Base-by-base conservation (phyloP, 2,329 filamentous ascomycete genomes). In the Bisporella sp. region DNA sequence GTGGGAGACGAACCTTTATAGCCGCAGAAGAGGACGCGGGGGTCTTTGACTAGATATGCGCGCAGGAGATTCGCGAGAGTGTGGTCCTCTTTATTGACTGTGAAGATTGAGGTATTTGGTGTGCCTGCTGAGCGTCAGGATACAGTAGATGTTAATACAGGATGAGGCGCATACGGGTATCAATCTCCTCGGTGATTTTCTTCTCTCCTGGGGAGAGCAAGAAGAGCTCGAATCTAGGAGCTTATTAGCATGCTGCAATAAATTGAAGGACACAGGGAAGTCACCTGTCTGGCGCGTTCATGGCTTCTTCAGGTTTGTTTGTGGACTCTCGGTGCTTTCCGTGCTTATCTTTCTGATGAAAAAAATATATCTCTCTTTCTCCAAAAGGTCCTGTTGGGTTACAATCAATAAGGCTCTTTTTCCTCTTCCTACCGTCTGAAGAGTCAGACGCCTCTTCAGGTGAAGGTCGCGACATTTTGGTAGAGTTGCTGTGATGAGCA, bases 21-120 rank as follows among this genome's bases (percentile, higher is more conserved):
- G 9, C 87, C 93, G 53, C 91, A 84, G 77, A 97, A 95, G 61
- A 86, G 75, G 61, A 99, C 87, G 66, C 95, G 85, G 13, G 82
- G 79, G 62, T 89, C 86, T 67, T 87, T 84, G 72, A 93, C 84
- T 51, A 99, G 85, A 62, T 92, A 88, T 63, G 89, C 84, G 45
- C 86, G 81, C 50, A 99, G 78, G 50, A 99, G 78, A 69, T 99
- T 96, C 61, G 85, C 93, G 30, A 99, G 80, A 1, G 92, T 96
- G 71, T 96, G 92, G 62, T 99, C 93, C 69, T 99, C 93, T 70
- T 96, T 97, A 71, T 89, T 89, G 71, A 99, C 84, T 52, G 89
- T 83, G 73, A 99, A 99, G 70, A 96, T 87, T 7, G 89, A 87
- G n/a, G 88, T 90, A 67, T 96, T 95, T 28, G 92, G 89, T 66